Base-by-base conservation (phyloP, 1,139 yeast species). In the Pichia sp. region DNA sequence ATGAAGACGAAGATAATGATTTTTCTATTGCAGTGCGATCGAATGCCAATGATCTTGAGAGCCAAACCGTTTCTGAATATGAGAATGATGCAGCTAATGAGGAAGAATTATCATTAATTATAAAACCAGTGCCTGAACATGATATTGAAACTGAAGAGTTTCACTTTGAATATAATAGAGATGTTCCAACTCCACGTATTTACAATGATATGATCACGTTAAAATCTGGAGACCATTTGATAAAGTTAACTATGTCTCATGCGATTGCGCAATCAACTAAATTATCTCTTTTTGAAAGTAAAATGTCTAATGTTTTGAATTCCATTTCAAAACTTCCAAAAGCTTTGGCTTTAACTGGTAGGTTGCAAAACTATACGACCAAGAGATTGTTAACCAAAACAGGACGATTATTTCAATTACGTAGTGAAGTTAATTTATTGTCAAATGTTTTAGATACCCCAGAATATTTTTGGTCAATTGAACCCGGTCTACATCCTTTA, bases 251-350 rank as follows among this genome's bases (percentile, higher is more conserved):
- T 9, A 79, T 92, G 78, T 87, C 97, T 2, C 96, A 92, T 65
- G 96, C 98, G 2, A 87, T 92, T 51, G 97, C 97, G 0, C 98
- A 92, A 64, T 90, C 95, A 55, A 89, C 97, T 0, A 92, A 90
- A 61, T 67, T 92, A 30, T 85, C 96, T 36, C 68, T 92, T 44
- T 92, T 92, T 65, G 98, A 92, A 62, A 86, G 95, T 41, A 71
- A 96, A 53, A 89, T 92, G 82, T 87, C 92, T 20, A 80, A 81
- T 37, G 82, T 83, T 50, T 72, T 92, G 62, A 85, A 82, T 50
- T 85, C 90, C 57, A 92, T 92, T 39, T 82, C 95, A 24, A 82
- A 82, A 60, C 72, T 92, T 27, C 98, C 98, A 2, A 87, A 87
- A 58, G 79, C 89, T 54, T 67, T 92, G 44, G 97, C 98, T 0